Evolutionary conservation across 1,139 yeast species (phyloP).

Genomic region (Suhomyces ambrosiae): DNA sequence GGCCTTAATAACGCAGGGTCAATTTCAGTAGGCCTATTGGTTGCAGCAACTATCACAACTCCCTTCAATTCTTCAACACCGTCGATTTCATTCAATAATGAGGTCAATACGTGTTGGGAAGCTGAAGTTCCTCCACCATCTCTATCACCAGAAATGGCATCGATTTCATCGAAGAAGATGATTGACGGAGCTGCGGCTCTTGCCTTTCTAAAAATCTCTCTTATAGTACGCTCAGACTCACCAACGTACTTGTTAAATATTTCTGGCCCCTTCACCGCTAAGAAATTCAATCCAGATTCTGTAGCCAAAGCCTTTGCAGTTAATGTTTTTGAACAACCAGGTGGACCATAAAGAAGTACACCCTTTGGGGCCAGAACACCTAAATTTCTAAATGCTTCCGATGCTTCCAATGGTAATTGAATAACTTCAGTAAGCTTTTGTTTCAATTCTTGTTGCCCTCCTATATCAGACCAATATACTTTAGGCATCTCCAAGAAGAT

Average conservation of each 20-base stretch:
- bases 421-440: constrained; percentile 83
- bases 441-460: constrained; percentile 88
- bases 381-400: constrained; percentile 69
- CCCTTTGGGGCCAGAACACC: constrained; percentile 95
- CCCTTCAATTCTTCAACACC: constrained; percentile 95
- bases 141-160: constrained; percentile 82
- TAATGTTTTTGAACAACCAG: constrained; percentile 93
- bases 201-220: constrained; percentile 90
- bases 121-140: constrained; percentile 67
- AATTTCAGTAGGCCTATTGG: constrained; percentile 89
- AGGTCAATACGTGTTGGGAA: constrained; percentile 82
- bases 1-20: constrained; percentile 93
- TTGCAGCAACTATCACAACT: constrained; percentile 91
- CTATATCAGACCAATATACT: constrained; percentile 91
- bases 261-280: constrained; percentile 96
- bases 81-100: constrained; percentile 89
- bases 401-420: constrained; percentile 85
- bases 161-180: constrained; percentile 92
- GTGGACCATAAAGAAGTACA: constrained; percentile 88
- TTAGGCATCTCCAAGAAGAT: constrained; percentile 92
- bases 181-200: constrained; percentile 92
- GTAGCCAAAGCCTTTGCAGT: constrained; percentile 96
- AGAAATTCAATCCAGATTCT: constrained; percentile 87
- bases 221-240: constrained; percentile 84
- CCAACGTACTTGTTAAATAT: constrained; percentile 93